These are phyloP conservation scores for Trichocladium uniseriatum DNA, from an alignment of 495 filamentous ascomycete species.

Conservation along the genomic window DNA sequence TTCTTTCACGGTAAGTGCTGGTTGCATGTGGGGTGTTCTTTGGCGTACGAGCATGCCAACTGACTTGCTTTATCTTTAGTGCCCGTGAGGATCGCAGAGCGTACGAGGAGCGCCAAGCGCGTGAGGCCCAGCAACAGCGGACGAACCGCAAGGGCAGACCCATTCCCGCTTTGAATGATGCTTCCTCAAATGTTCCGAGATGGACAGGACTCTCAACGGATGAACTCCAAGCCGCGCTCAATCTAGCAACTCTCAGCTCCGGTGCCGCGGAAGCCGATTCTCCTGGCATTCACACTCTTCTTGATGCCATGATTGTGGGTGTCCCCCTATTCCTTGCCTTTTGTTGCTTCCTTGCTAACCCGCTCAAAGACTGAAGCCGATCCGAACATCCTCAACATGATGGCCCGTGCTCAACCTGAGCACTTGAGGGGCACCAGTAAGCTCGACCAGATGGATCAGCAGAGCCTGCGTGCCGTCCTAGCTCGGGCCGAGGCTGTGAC, in stretches of 20 bases:
- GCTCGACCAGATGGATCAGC: slow-evolving; percentile 23
- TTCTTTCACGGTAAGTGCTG: slow-evolving; percentile 34
- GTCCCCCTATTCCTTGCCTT: too few species aligned
- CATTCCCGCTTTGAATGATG: neutral
- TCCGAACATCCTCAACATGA: slow-evolving; percentile 23
- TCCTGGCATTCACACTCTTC: slow-evolving; percentile 27
- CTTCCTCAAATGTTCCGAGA: slow-evolving; percentile 1
- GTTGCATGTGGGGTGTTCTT: neutral
- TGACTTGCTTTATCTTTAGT: slow-evolving; percentile 18
- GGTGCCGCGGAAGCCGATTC: slow-evolving; percentile 20
- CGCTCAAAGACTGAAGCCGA: slow-evolving; percentile 18
- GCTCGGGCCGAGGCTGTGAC: slow-evolving; percentile 22
- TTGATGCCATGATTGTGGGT: slow-evolving; percentile 39
- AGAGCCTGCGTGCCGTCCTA: slow-evolving; percentile 28
- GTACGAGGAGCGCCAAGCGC: too few species aligned
- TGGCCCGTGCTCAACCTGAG: slow-evolving; percentile 26
- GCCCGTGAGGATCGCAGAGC: too few species aligned
- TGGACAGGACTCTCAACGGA: too few species aligned
- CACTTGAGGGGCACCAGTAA: slow-evolving; percentile 17
- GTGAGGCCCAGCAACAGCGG: too few species aligned
- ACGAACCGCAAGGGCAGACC: slow-evolving; percentile 21
- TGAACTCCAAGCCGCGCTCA: slow-evolving; percentile 48
- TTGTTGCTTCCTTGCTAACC: too few species aligned
- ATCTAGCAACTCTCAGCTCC: slow-evolving; percentile 46
- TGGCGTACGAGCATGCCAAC: neutral